Evolutionary conservation across 805 yeast species (phyloP).

Genomic region (Pichia ethanolica): DNA sequence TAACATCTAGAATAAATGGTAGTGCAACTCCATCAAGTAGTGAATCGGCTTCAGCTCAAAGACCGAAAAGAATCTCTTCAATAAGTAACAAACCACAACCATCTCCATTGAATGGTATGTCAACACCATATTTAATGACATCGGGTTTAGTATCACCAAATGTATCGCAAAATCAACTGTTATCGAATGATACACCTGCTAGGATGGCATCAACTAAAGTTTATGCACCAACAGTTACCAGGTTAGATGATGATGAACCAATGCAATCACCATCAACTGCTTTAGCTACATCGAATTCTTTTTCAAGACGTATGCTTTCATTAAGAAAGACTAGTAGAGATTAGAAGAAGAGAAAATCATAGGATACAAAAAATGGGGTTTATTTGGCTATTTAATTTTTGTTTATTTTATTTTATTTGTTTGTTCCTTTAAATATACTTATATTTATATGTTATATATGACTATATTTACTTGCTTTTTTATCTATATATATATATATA

Average conservation of each 20-base stretch:
- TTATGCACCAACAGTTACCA: slow-evolving; percentile 27
- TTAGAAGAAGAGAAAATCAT: background rate
- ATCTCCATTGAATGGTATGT: slow-evolving; percentile 37
- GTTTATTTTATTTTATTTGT: no score
- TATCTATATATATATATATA: no score
- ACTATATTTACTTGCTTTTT: no score
- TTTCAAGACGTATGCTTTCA: slow-evolving; percentile 20
- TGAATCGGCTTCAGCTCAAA: slow-evolving; percentile 15
- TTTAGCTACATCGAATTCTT: slow-evolving; percentile 3
- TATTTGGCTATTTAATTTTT: no score
- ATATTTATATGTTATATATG: no score
- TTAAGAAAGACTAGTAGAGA: slow-evolving; percentile 17
- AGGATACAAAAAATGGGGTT: background rate
- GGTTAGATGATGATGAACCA: slow-evolving; percentile 16
- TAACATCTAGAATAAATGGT: slow-evolving; percentile 17
- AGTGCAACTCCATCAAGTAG: slow-evolving; percentile 27
- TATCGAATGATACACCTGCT: slow-evolving; percentile 4
- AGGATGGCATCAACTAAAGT: slow-evolving; percentile 15
- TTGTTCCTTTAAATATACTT: no score
- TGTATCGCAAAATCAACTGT: slow-evolving; percentile 6
- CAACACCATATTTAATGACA: slow-evolving; percentile 62
- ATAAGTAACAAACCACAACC: slow-evolving; percentile 29
- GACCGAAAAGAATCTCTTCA: slow-evolving; percentile 31
- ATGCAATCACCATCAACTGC: slow-evolving; percentile 2
- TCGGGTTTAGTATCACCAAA: slow-evolving; percentile 54